These are phyloP conservation scores for Vitis rupestris DNA, from an alignment of 164 flowering plant species.

Conservation along the genomic window DNA sequence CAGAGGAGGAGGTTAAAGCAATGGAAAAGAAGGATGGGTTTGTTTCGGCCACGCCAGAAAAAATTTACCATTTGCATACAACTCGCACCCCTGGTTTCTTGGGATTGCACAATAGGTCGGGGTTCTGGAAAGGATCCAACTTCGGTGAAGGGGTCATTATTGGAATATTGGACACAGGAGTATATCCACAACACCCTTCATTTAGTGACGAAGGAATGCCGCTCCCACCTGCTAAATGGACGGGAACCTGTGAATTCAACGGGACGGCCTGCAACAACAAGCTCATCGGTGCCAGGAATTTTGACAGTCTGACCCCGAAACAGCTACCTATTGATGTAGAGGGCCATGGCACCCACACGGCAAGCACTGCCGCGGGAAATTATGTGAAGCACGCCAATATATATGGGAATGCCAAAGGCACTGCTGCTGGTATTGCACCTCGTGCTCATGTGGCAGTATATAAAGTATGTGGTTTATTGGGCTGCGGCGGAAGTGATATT, in stretches of 20 bases:
- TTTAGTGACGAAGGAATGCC: slow-evolving; percentile 24
- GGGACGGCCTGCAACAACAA: slow-evolving; percentile 17
- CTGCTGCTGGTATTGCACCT: slow-evolving; percentile 33
- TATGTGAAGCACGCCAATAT: slow-evolving; percentile 20
- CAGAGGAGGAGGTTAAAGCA: slow-evolving; percentile 16
- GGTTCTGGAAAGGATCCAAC: slow-evolving; percentile 19
- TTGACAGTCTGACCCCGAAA: background rate
- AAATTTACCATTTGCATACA: slow-evolving; percentile 17
- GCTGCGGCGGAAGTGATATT: slow-evolving; percentile 15
- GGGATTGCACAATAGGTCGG: slow-evolving; percentile 13
- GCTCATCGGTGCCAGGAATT: slow-evolving; percentile 19
- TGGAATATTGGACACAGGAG: slow-evolving; percentile 26
- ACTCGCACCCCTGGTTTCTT: slow-evolving; percentile 28
- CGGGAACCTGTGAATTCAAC: slow-evolving; percentile 23
- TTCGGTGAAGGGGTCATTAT: slow-evolving; percentile 17
- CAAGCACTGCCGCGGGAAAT: slow-evolving; percentile 30
- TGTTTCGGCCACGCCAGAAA: slow-evolving; percentile 19
- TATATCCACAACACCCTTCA: slow-evolving; percentile 23
- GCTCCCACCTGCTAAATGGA: slow-evolving; percentile 26
- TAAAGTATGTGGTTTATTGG: slow-evolving; percentile 14
- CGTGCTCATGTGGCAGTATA: slow-evolving; percentile 33
- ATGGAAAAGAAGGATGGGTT: slow-evolving; percentile 24
- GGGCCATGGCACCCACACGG: slow-evolving; percentile 33
- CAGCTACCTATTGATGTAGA: slow-evolving; percentile 10
- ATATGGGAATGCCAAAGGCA: slow-evolving; percentile 21